Conservation (phyloP, 2,329 filamentous ascomycete species). For the Colletotrichum liriopes region DNA sequence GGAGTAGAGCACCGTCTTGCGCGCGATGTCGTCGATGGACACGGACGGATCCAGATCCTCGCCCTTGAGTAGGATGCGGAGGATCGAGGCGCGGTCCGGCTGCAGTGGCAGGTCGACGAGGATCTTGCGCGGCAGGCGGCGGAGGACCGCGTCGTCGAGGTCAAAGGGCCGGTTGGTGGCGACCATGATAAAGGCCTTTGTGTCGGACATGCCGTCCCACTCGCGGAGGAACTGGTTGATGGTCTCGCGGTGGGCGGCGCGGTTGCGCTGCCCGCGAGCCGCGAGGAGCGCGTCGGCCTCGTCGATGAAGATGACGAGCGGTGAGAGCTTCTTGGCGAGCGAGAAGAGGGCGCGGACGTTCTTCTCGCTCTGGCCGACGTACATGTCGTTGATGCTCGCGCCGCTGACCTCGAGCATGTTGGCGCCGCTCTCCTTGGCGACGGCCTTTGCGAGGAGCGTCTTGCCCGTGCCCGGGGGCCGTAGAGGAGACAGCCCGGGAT, state of each 20-base stretch:
- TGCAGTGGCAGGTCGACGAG: constrained; percentile 81
- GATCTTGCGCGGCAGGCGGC: constrained; percentile 81
- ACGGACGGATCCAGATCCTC: constrained; percentile 76
- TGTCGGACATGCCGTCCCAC: constrained; percentile 91
- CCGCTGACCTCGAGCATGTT: constrained; percentile 90
- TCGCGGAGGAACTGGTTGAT: constrained; percentile 98
- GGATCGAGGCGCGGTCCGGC: constrained; percentile 76
- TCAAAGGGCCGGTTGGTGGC: constrained; percentile 97
- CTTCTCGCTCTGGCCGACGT: constrained; percentile 96
- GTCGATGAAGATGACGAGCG: constrained; percentile 96
- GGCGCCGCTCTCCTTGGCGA: constrained; percentile 78
- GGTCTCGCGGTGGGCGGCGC: constrained; percentile 85
- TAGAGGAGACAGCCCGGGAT: constrained; percentile 93
- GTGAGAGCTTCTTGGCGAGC: constrained; percentile 90
- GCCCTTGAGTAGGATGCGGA: constrained; percentile 79
- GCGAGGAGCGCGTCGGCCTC: constrained; percentile 95
- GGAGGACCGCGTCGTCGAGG: constrained; percentile 88
- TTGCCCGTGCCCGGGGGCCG: constrained; percentile 88
- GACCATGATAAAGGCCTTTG: constrained; percentile 96
- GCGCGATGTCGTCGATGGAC: constrained; percentile 74
- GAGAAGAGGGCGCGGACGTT: constrained; percentile 94
- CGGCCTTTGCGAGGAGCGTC: constrained; percentile 78
- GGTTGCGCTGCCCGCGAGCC: constrained; percentile 77
- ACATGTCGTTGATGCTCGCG: constrained; percentile 95
- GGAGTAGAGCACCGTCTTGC: constrained; percentile 82